Base-by-base conservation (phyloP, 768 basidiomycete species). In the Pleurotus platypus region DNA sequence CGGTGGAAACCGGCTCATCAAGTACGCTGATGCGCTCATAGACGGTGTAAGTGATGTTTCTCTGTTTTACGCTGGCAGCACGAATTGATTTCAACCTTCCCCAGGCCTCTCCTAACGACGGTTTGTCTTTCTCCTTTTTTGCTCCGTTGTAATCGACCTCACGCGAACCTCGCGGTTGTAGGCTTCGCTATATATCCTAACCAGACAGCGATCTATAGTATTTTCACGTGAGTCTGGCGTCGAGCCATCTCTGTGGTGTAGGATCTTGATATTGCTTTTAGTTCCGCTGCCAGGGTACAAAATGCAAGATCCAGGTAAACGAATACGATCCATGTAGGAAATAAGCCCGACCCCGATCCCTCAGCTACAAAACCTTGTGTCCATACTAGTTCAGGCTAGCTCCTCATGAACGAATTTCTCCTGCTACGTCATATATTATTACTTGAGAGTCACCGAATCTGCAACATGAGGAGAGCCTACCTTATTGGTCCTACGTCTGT, bases 91-190 rank as follows among this genome's bases (percentile, higher is more conserved):
- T 35, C 7, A 35, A 35, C 30, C 11, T 35, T 35, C 30, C 55
- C 7, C 45, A 76, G 74, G 82, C 82, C 18, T 80, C 81, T 16
- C 83, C 82, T 5, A 82, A 83, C 62, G 81, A 83, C 61, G 79
- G 81, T 79, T 57, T 63, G 66, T 53, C 45, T 13, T 46, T 39
- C 24, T 16, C 24, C 22, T 18, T 47, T 15, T 22, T 26, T 49
- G 6, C 20, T 26, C 53, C 15, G 12, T 30, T 57, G 26, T 26
- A 12, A 2, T 26, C 24, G 24, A 50, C 5, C 56, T 57, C 9
- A 50, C 45, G 26, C 48, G 18, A n/a, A n/a, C 16, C 16, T 9
- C 16, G 30, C 22, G 35, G 35, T 9, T 57, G 46, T 62, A 82
- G 81, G 79, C 38, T 68, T 74, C 39, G 75, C 80, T 1, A 72